phyloP scores from a whole-genome alignment of 2,329 filamentous ascomycete genomes.

The Dactylonectria estremocensis region DNA sequence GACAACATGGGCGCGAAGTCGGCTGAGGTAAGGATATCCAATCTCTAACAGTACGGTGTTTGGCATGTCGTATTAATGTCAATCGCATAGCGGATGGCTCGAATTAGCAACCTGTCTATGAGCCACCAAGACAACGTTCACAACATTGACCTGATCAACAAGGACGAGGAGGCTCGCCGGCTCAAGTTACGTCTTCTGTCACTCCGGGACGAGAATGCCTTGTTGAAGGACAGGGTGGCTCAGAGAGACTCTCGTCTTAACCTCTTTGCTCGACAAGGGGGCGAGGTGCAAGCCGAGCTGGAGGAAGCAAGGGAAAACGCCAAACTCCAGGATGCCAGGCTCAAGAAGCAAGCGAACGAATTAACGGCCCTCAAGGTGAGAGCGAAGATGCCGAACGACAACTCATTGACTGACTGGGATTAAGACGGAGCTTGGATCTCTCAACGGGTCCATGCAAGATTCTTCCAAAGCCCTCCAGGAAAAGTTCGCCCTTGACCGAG shows the following conservation, averaged over 20 bases:
- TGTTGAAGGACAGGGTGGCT: conserved; percentile 74
- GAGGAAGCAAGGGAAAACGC: conserved; percentile 59
- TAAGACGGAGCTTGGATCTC: conserved; percentile 79
- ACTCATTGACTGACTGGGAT: conserved; percentile 19
- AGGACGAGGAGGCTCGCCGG: conserved; percentile 82
- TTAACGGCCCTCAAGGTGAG: conserved; percentile 65
- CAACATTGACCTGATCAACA: conserved; percentile 76
- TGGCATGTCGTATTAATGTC: conserved; percentile 40
- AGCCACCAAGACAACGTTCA: conserved; percentile 77
- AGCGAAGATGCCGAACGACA: background rate
- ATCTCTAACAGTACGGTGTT: background rate
- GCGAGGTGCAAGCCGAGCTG: conserved; percentile 60
- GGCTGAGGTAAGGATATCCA: conserved; percentile 46
- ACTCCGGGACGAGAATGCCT: conserved; percentile 82
- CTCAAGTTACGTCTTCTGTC: conserved; percentile 78
- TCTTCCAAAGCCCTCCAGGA: conserved; percentile 78
- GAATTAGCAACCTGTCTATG: conserved; percentile 74
- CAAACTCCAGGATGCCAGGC: conserved; percentile 62
- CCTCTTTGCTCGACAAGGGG: conserved; percentile 57
- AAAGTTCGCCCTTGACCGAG: conserved; percentile 67
- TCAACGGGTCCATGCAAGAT: conserved; percentile 77
- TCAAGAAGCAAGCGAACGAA: conserved; percentile 65
- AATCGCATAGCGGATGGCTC: conserved; percentile 58
- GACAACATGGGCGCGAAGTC: conserved; percentile 47
- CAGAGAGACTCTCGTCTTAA: conserved; percentile 74